Evolutionary conservation across 805 yeast species (phyloP).

Genomic region (Metschnikowia henanensis): DNA sequence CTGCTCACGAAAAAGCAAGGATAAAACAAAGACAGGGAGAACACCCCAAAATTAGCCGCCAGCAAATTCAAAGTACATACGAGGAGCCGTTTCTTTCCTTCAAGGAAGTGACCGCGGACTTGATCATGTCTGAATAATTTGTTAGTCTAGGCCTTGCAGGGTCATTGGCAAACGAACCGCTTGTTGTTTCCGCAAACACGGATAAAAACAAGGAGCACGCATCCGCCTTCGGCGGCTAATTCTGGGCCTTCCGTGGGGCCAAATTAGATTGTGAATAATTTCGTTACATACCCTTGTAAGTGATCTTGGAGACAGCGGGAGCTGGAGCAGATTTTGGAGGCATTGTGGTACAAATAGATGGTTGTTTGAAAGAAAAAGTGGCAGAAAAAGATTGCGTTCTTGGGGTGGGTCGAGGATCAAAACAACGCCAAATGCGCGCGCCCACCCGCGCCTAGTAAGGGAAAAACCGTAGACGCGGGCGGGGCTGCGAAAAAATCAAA

Average conservation of each 20-base stretch:
- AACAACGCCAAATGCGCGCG: constrained; percentile 12
- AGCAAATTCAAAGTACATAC: constrained; percentile 36
- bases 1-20: background rate
- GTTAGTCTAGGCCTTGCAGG: no score
- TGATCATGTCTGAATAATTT: constrained; percentile 69
- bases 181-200: constrained; percentile 8
- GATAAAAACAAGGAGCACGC: constrained; percentile 4
- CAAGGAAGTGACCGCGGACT: constrained; percentile 65
- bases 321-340: constrained; percentile 18
- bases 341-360: constrained; percentile 8
- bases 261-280: no score
- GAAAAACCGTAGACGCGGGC: background rate
- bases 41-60: background rate
- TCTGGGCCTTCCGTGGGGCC: no score
- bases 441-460: constrained; percentile 1
- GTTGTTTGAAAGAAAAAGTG: constrained; percentile 7
- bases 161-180: constrained; percentile 1
- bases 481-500: background rate
- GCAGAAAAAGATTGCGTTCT: constrained; percentile 5
- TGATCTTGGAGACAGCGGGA: constrained; percentile 11
- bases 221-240: constrained; percentile 3
- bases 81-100: constrained; percentile 81
- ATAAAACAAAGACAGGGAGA: background rate
- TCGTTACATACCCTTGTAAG: constrained; percentile 20
- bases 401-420: constrained; percentile 11